Evolutionary conservation across 1,284 basidiomycete species (phyloP).

Genomic region (Calocybe gambosa): DNA sequence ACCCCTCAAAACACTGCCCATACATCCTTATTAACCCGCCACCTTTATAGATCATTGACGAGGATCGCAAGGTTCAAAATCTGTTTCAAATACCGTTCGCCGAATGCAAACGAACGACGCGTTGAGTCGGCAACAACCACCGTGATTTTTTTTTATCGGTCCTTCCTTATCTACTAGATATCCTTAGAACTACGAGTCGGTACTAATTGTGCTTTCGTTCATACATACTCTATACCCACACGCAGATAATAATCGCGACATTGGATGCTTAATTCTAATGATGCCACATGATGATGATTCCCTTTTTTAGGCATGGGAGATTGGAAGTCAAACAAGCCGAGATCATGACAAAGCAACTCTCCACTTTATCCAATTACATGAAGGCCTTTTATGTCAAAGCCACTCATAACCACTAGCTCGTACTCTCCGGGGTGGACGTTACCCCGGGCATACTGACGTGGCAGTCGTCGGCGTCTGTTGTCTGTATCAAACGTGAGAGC

Average conservation of each 20-base stretch:
- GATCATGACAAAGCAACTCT: too few species aligned
- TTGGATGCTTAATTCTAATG: too few species aligned
- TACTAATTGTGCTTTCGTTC: constrained; percentile 13
- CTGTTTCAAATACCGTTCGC: constrained; percentile 33
- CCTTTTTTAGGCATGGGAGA: too few species aligned
- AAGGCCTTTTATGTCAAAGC: too few species aligned
- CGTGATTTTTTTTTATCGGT: not conserved
- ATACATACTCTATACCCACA: constrained; percentile 6
- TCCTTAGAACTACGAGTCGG: constrained; percentile 4
- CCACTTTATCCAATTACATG: too few species aligned
- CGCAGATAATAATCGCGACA: not conserved
- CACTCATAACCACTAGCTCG: too few species aligned
- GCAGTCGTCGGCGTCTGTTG: not conserved
- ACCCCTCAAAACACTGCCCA: not conserved
- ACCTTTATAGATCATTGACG: constrained; percentile 25
- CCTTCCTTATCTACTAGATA: constrained; percentile 1
- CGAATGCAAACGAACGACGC: constrained; percentile 28
- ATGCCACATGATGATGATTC: too few species aligned
- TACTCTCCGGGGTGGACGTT: too few species aligned
- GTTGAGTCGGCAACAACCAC: constrained; percentile 16
- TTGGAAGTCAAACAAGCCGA: too few species aligned
- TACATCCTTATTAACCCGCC: constrained; percentile 7
- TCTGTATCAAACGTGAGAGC: not conserved
- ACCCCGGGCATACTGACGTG: not conserved
- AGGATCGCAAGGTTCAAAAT: constrained; percentile 34